Evolutionary conservation across 257 asterid genomes (phyloP), one percentile per base, ranked within the genome.

Genomic region (Anisodus tanguticus): DNA sequence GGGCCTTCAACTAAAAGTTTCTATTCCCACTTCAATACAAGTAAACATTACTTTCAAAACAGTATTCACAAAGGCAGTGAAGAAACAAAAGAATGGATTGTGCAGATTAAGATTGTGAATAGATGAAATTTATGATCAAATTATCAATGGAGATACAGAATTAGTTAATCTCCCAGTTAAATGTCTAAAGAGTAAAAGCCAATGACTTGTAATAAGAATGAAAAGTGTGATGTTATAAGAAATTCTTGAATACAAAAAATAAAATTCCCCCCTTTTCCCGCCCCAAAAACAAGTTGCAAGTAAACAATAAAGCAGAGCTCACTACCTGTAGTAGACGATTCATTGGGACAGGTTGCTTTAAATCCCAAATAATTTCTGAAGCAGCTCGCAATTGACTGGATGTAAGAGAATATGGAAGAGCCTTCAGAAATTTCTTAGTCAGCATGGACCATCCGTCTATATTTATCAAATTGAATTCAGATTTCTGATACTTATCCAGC

Each of bases 301-400:
- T 13, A 51, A 53, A 26, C 22, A 76, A 8, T 76, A 26, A 51
- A 53, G 26, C 16, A 76, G 47, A 51, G 26, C 45, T 54, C 64
- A 76, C 47, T 79, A 94, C 99, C 99, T 95, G 99, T 82, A 95
- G 86, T 66, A 95, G 91, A 80, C 98, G 93, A 86, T 94, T 95
- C 99, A 95, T 95, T 19, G 99, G 98, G 59, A 95, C 96, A 37
- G 94, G 97, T 85, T 93, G 94, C 87, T 91, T 94, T 72, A 95
- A 91, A 90, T 96, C 98, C 97, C 97, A 96, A 80, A 96, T 94
- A 86, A 96, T 96, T 90, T 96, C 98, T 83, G 98, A 92, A 55
- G 89, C 88, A 85, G 99, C 98, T 66, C 84, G 86, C 76, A 93
- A 88, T 91, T 95, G 99, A 89, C 98, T 94, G 82, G 93, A 78